phyloP scores from a whole-genome alignment of 1,139 yeast species.

The Geotrichum cucujoidarum region DNA sequence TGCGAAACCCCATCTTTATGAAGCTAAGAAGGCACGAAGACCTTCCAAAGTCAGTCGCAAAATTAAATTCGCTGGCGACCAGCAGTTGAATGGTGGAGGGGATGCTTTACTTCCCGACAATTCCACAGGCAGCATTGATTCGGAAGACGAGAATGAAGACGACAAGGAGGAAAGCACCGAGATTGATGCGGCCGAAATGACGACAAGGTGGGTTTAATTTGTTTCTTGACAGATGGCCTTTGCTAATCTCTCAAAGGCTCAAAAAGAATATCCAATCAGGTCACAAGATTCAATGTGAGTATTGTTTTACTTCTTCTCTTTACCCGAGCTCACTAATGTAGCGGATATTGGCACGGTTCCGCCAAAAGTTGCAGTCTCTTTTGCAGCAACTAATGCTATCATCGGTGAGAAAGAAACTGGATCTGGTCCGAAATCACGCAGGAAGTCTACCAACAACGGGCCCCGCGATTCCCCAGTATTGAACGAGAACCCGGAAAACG shows the following conservation, averaged over 20 bases:
- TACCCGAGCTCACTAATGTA: no score
- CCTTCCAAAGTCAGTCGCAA: constrained; percentile 14
- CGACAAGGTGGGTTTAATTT: no score
- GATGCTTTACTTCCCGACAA: constrained; percentile 19
- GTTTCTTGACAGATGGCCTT: no score
- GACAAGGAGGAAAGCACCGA: constrained; percentile 22
- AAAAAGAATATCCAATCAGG: constrained; percentile 25
- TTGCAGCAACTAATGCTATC: neutral
- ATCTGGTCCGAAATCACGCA: neutral
- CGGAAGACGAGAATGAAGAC: constrained; percentile 20
- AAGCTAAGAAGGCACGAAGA: neutral
- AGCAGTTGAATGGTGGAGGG: constrained; percentile 19
- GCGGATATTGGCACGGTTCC: neutral
- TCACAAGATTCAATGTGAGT: no score
- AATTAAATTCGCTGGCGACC: constrained; percentile 17
- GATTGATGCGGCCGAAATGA: constrained; percentile 20
- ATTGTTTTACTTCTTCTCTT: no score
- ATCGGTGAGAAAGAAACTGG: neutral
- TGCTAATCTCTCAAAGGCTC: constrained; percentile 19
- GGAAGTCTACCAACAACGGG: constrained; percentile 3
- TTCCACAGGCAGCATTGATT: constrained; percentile 4
- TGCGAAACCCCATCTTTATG: neutral
- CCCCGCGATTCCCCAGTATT: neutral
- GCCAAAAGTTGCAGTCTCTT: constrained; percentile 1
- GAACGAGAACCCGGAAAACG: constrained; percentile 24